Percentiles rank a stretch among this genome's conserved stretches.
phyloP scores from a whole-genome alignment of 2,329 filamentous ascomycete species.

The Ustulina deusta region DNA sequence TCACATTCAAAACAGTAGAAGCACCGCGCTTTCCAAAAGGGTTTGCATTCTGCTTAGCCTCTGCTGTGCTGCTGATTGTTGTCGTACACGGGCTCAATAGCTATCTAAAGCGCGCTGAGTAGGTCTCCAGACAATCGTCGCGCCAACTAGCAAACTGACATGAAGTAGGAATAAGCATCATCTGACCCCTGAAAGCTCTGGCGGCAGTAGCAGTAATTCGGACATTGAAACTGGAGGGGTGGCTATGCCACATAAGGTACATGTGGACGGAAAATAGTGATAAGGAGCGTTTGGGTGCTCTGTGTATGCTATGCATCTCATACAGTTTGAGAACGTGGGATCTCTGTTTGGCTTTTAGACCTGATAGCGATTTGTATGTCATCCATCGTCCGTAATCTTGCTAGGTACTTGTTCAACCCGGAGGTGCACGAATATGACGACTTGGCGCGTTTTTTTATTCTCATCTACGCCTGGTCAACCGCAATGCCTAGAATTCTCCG shows the following conservation, averaged over 20 bases:
- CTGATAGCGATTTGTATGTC: slow-evolving; percentile 21
- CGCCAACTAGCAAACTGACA: slow-evolving; percentile 26
- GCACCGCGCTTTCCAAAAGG: slow-evolving; percentile 58
- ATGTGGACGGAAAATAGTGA: slow-evolving; percentile 19
- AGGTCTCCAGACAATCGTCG: slow-evolving; percentile 33
- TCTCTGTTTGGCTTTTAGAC: slow-evolving; percentile 22
- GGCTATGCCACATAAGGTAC: slow-evolving; percentile 19
- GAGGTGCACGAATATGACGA: slow-evolving; percentile 19
- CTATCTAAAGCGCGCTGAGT: slow-evolving; percentile 44
- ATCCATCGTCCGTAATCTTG: slow-evolving; percentile 13
- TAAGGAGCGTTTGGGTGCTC: slow-evolving; percentile 20
- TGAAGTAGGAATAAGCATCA: slow-evolving; percentile 23
- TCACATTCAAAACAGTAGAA: slow-evolving; percentile 63
- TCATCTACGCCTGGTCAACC: slow-evolving; percentile 16
- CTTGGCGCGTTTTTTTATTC: slow-evolving; percentile 22
- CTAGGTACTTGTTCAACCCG: slow-evolving; percentile 20
- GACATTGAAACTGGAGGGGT: slow-evolving; percentile 19
- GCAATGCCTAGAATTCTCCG: slow-evolving; percentile 20
- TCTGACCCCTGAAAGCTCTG: slow-evolving; percentile 14
- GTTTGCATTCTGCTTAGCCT: slow-evolving; percentile 54
- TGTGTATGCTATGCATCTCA: slow-evolving; percentile 20
- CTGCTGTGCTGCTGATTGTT: slow-evolving; percentile 51
- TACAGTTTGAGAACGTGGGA: slow-evolving; percentile 13
- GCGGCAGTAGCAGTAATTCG: slow-evolving; percentile 18
- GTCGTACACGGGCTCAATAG: slow-evolving; percentile 43